Evolutionary conservation across 331 rosid genomes (phyloP), one percentile per base, ranked within the genome.

Genomic region (Malus hybrid): DNA sequence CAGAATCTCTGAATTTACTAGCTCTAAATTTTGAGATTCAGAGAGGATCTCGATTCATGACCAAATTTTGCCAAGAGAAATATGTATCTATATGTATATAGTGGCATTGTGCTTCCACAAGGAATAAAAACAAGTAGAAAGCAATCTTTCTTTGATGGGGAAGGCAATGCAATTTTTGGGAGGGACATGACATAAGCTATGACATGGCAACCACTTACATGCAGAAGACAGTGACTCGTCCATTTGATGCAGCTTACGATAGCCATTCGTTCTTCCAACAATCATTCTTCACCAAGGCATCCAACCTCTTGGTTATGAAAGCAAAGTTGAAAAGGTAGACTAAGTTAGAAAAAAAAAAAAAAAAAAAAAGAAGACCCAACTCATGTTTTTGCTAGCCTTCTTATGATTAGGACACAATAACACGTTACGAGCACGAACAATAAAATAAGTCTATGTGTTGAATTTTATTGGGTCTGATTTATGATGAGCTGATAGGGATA

Each of bases 151-250:
- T 57, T 46, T 69, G 75, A 60, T 50, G 62, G n/a, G 18, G 10
- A 44, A 70, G 76, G 54, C 32, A 46, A 52, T 28, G 54, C 75
- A 28, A 48, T 18, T 14, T 46, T 67, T 27, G 48, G 71, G 52
- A 34, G 62, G 57, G 16, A 32, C 70, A 72, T 83, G 83, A 83
- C 85, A 71, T 86, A 79, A 84, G 59, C 0, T 62, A 66, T 85
- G 91, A 85, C 88, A 63, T 77, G 83, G 76, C 22, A 61, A 69
- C 67, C 88, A 88, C 87, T 80, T 39, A 24, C 67, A 79, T 80
- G 73, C 56, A 16, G n/a, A 48, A 48, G 19, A 50, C 7, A 50
- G 56, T 16, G 56, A 16, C 83, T 28, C 32, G 6, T 46, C 80
- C 82, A 74, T 75, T 64, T 67, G 39, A 73, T 65, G 33, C 61